Base-by-base conservation (phyloP, 768 basidiomycete species). In the Ramaria rubella region DNA sequence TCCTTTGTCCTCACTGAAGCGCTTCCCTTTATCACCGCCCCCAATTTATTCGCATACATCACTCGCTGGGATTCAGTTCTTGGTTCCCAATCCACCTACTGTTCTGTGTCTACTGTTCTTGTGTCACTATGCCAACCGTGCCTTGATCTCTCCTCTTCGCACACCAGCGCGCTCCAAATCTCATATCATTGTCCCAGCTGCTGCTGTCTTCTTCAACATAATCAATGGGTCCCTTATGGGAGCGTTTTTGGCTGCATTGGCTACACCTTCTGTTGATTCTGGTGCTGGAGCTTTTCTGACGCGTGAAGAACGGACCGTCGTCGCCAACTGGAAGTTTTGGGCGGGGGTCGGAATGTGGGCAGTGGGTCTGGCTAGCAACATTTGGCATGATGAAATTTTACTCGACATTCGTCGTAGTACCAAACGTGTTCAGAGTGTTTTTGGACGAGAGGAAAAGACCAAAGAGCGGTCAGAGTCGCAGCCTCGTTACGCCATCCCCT, bases 381-480 rank as follows among this genome's bases (percentile, higher is more conserved):
- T 96, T 30, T 73, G 79, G 31, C 94, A 96, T 69, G 95, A 98
- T 71, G 94, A 96, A 67, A 77, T 97, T 27, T 81, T 98, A 8
- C 76, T 92, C 65, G 76, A 86, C 63, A 81, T 98, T 52, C 82
- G 93, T 5, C 80, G 87, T 59, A 82, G 81, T 33, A 81, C 84
- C 6, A 69, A 60, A 62, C 62, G 63, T 31, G 70, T 66, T 65
- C 66, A 31, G 72, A 67, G 60, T 50, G 50, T 68, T 40, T 63
- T 57, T 52, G 75, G 67, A 75, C 74, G 67, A 49, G 48, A 65
- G 63, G 3, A 24, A 71, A 57, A 71, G 63, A 58, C 53, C 57
- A 72, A 58, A 69, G 63, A 58, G 55, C 56, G 50, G 70, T 65
- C 54, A 65, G 65, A 71, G 50, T 64, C 60, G 58, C 57, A 66